Evolutionary conservation across 306 rosid genomes (phyloP).

Genomic region (Begonia loranthoides): DNA sequence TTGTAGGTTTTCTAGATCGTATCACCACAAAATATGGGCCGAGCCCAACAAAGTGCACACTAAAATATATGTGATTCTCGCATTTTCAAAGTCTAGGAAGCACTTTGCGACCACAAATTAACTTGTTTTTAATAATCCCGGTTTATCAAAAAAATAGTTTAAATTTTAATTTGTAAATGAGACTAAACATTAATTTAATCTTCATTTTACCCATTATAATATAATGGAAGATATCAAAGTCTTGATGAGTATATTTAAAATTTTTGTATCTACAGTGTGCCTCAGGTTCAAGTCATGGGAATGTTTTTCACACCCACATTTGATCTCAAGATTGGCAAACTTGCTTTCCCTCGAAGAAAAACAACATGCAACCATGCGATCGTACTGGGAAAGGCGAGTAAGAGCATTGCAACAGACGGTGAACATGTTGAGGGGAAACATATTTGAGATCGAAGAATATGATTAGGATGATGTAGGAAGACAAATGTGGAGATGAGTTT

Average conservation of each 20-base stretch:
- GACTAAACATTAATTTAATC: neutral
- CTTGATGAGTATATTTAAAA: too few relatives aligned
- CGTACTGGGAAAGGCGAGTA: conserved; percentile 10
- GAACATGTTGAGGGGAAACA: conserved; percentile 23
- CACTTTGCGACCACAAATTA: too few relatives aligned
- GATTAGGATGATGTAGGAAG: conserved; percentile 35
- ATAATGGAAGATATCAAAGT: too few relatives aligned
- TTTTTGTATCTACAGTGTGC: conserved; percentile 37
- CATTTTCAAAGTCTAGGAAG: too few relatives aligned
- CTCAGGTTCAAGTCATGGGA: conserved; percentile 61
- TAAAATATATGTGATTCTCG: too few relatives aligned
- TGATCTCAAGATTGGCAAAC: conserved; percentile 23
- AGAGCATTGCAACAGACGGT: conserved; percentile 23
- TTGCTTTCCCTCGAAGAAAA: conserved; percentile 16
- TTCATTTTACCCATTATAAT: neutral
- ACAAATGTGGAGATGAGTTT: conserved; percentile 37
- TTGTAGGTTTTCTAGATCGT: too few relatives aligned
- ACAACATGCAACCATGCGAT: conserved; percentile 1
- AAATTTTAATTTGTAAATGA: neutral
- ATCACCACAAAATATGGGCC: too few relatives aligned
- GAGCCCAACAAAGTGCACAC: too few relatives aligned
- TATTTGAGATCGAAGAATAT: conserved; percentile 12
- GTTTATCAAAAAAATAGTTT: neutral
- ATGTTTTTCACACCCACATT: conserved; percentile 45
- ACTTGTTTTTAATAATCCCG: too few relatives aligned